A percentile compares a stretch with the other conserved stretches of the same genome.
Evolutionary conservation across 2,329 filamentous ascomycete genomes (phyloP).

Genomic region (Hansfordia pulvinata): DNA sequence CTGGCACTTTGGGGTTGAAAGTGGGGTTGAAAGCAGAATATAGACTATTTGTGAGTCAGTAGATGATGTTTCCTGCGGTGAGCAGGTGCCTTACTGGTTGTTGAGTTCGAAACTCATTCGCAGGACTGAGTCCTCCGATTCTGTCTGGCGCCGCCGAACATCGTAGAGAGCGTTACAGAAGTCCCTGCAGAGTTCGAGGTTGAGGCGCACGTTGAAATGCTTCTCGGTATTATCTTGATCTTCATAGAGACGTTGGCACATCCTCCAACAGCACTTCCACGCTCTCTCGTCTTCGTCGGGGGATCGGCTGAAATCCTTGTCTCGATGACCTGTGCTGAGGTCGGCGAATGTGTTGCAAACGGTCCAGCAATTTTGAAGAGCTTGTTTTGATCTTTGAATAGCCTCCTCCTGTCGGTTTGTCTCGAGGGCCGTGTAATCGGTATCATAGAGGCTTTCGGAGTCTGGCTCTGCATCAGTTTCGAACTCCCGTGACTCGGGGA

Average conservation of each 20-base stretch:
- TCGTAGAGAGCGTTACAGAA: constrained; percentile 91
- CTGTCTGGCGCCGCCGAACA: constrained; percentile 63
- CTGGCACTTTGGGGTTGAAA: too few relatives aligned
- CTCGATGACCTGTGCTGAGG: constrained; percentile 71
- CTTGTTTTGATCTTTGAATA: too few relatives aligned
- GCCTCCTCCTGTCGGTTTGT: constrained; percentile 28
- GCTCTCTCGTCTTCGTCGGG: constrained; percentile 74
- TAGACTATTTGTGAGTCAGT: too few relatives aligned
- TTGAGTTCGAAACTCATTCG: constrained; percentile 91
- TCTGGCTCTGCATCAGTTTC: constrained; percentile 38
- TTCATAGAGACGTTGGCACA: constrained; percentile 82
- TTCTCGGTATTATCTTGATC: constrained; percentile 59
- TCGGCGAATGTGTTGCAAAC: constrained; percentile 82
- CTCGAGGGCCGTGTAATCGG: constrained; percentile 29
- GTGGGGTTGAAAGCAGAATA: too few relatives aligned
- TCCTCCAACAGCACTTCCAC: constrained; percentile 87
- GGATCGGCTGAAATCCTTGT: constrained; percentile 64
- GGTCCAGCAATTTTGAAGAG: constrained; percentile 83
- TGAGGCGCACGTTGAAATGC: constrained; percentile 54
- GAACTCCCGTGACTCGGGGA: constrained; percentile 31
- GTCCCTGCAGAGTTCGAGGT: constrained; percentile 76
- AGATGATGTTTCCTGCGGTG: too few relatives aligned
- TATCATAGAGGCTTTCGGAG: constrained; percentile 39
- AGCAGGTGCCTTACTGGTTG: constrained; percentile 71
- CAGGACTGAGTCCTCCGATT: constrained; percentile 71